Evolutionary conservation across 352 stramenopile species (phyloP), one percentile per base, ranked within the genome.

Genomic region (Pseudoperonospora humuli): DNA sequence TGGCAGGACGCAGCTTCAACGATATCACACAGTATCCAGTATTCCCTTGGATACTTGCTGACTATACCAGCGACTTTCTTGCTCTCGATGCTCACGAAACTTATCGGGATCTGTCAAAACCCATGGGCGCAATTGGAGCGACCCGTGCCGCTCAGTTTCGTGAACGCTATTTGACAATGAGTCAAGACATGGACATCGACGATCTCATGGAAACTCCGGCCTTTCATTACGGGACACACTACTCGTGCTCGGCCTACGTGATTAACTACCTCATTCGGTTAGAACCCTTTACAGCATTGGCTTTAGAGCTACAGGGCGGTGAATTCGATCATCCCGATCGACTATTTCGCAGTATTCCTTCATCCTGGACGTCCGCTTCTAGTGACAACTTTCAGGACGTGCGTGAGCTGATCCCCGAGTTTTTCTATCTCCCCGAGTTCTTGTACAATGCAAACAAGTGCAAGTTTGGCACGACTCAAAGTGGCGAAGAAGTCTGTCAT

Each of bases 21-120:
- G 95, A 98, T 46, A 88, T 98, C n/a, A 98, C 88, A 27, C 95
- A 99, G 62, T 99, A 99, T 57, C 96, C 96, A 3, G 89, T 90
- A 0, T 97, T 98, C 57, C 95, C 95, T 10, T 98, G 95, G 95
- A 64, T 98, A 1, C 53, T 98, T 7, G 61, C 75, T 8, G 84
- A 97, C 46, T 98, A 98, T 61, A 76, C 42, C 7, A 90, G 67
- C 24, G 41, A 62, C 1, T 89, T 78, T 41, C 57, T 98, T 6
- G 80, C 97, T 61, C 57, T 97, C n/a, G 75, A 75, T 2, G 54
- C 83, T 34, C 31, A 45, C 7, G 47, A 62, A 1, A 95, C 64
- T 3, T 98, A 89, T 60, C 82, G 95, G 1, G 87, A 98, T 74
- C 60, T 98, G 24, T 82, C 75, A 3, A 97, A 95, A 41, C 95